Conservation (phyloP, 768 basidiomycete species). For the Xerocomellus intermedius region DNA sequence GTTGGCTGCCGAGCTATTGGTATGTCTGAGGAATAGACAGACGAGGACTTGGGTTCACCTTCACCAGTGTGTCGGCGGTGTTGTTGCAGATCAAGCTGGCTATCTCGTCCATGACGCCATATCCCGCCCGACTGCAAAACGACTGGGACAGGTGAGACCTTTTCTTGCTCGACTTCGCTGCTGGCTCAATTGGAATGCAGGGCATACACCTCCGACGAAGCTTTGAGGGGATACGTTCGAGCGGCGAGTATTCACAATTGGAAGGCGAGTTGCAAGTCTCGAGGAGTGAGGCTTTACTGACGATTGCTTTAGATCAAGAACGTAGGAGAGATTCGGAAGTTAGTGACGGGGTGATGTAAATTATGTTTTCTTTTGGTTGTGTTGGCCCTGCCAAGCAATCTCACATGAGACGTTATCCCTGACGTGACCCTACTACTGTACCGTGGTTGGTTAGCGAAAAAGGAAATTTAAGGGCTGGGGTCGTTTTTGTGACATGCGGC, state of each 20-base stretch:
- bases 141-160: constrained; percentile 45
- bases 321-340: constrained; percentile 14
- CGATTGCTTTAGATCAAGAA: constrained; percentile 23
- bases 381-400: constrained; percentile 1
- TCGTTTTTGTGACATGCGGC: not conserved
- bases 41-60: not conserved
- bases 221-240: constrained; percentile 60
- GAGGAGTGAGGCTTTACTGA: not conserved
- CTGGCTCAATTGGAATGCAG: constrained; percentile 10
- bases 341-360: constrained; percentile 15
- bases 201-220: constrained; percentile 52
- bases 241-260: constrained; percentile 66
- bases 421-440: too few species aligned
- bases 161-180: not conserved
- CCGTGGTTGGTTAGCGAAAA: too few species aligned
- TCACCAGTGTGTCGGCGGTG: constrained; percentile 37
- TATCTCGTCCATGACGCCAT: constrained; percentile 64
- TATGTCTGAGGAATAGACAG: constrained; percentile 20
- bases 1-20: constrained; percentile 68
- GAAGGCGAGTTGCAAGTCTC: constrained; percentile 40
- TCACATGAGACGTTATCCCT: not conserved
- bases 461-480: constrained; percentile 2
- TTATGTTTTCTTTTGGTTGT: not conserved
- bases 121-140: constrained; percentile 54
- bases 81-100: constrained; percentile 69